phyloP scores from a whole-genome alignment of 2,329 filamentous ascomycete species.

The Phyllosticta ampelicida region DNA sequence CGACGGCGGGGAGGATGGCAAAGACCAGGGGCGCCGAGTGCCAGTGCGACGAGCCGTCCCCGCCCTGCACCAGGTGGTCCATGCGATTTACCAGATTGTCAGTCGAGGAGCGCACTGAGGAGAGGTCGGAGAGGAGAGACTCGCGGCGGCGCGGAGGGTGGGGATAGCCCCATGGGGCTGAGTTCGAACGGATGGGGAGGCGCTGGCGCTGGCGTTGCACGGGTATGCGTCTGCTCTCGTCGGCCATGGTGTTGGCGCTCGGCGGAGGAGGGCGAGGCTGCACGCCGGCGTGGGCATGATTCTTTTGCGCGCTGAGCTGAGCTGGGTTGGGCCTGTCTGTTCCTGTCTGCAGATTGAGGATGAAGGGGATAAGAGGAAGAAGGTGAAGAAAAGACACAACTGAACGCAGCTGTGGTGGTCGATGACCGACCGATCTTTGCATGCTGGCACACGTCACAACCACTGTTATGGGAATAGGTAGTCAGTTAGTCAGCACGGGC shows the following conservation, averaged over 20 bases:
- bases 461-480: no score
- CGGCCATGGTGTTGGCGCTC: neutral
- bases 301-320: neutral
- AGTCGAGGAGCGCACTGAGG: slow-evolving; percentile 55
- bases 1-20: slow-evolving; percentile 76
- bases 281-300: neutral
- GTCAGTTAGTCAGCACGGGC: no score
- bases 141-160: slow-evolving; percentile 48
- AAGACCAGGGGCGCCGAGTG: slow-evolving; percentile 73
- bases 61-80: slow-evolving; percentile 29
- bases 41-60: slow-evolving; percentile 61
- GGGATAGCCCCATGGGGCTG: neutral
- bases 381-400: neutral
- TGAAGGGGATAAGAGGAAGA: neutral
- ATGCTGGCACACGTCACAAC: no score
- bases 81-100: slow-evolving; percentile 54
- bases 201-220: slow-evolving; percentile 6
- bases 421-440: no score
- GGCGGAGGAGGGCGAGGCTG: neutral
- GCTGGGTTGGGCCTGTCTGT: neutral
- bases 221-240: neutral
- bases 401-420: neutral
- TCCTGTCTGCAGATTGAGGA: neutral
- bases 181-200: neutral
- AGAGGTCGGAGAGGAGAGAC: slow-evolving; percentile 69